A percentile compares a stretch with the other conserved stretches of the same genome.
Conservation (phyloP, 129 eudicot genomes). For the Erigeron canadensis region DNA sequence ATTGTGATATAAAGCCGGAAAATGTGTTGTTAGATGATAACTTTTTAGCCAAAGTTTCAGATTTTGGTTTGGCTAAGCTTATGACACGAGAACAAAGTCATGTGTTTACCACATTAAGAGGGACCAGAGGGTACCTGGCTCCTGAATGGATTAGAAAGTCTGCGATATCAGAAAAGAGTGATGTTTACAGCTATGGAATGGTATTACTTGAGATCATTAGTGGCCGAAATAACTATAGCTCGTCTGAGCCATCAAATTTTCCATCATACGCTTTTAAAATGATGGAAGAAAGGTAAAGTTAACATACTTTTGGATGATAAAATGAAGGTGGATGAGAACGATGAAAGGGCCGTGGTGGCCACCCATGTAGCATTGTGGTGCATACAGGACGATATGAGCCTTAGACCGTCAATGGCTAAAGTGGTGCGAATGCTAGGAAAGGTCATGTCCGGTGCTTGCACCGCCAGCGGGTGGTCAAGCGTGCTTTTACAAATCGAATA, state of each 20-base stretch:
- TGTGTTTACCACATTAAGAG: constrained; percentile 72
- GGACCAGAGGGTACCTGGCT: constrained; percentile 88
- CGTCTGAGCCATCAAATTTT: constrained; percentile 54
- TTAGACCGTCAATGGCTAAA: constrained; percentile 68
- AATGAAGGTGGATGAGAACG: constrained; percentile 44
- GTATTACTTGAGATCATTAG: constrained; percentile 82
- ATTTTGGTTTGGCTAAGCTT: constrained; percentile 88
- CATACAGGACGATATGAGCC: constrained; percentile 74
- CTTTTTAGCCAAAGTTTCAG: constrained; percentile 74
- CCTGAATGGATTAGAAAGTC: constrained; percentile 91
- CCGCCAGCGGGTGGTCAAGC: constrained; percentile 60
- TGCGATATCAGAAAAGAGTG: constrained; percentile 90
- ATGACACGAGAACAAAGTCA: constrained; percentile 91
- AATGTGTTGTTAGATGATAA: constrained; percentile 80
- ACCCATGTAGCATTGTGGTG: constrained; percentile 91
- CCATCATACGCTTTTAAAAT: constrained; percentile 71
- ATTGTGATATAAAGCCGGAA: constrained; percentile 87
- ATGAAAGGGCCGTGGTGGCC: constrained; percentile 59
- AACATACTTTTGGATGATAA: constrained; percentile 46
- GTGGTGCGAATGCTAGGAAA: constrained; percentile 80
- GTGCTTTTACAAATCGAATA: constrained; percentile 50
- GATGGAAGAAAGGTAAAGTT: constrained; percentile 74
- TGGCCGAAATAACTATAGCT: constrained; percentile 71
- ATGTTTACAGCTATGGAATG: constrained; percentile 89
- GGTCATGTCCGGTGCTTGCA: constrained; percentile 54